Evolutionary conservation across 495 filamentous ascomycete genomes (phyloP).

Genomic region (Lasiosphaeriaceae sp.): DNA sequence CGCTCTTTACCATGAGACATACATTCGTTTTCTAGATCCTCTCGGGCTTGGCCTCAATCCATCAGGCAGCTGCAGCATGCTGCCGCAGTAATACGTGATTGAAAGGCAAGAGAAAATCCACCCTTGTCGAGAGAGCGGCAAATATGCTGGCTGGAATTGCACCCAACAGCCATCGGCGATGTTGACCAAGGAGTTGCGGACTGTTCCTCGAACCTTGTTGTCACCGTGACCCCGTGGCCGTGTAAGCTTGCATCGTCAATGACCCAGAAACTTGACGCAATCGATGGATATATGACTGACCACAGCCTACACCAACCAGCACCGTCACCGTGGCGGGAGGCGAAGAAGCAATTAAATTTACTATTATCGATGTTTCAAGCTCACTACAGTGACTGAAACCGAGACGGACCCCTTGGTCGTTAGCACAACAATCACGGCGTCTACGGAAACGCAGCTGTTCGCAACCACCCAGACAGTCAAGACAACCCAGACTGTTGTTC

Average conservation of each 20-base stretch:
- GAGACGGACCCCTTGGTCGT: background rate
- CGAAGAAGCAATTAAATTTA: too few relatives aligned
- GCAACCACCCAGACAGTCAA: background rate
- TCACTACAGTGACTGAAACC: too few relatives aligned
- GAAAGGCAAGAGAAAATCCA: background rate
- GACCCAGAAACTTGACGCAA: too few relatives aligned
- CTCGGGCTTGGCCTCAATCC: background rate
- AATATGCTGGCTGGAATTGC: too few relatives aligned
- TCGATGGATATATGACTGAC: too few relatives aligned
- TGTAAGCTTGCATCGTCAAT: too few relatives aligned
- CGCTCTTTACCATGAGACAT: background rate
- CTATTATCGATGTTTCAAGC: too few relatives aligned
- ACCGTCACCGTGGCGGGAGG: too few relatives aligned
- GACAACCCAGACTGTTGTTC: conserved; percentile 5
- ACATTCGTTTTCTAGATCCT: background rate
- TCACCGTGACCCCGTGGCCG: conserved; percentile 7
- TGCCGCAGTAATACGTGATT: conserved; percentile 8
- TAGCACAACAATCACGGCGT: background rate
- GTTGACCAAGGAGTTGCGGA: background rate
- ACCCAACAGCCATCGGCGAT: background rate
- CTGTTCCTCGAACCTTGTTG: conserved; percentile 3
- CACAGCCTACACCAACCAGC: too few relatives aligned
- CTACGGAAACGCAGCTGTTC: background rate
- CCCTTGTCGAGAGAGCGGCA: too few relatives aligned
- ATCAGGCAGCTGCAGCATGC: conserved; percentile 7